These are phyloP conservation scores for Fusarium beomiforme DNA, from an alignment of 2,329 filamentous ascomycete genomes.

Conservation along the genomic window DNA sequence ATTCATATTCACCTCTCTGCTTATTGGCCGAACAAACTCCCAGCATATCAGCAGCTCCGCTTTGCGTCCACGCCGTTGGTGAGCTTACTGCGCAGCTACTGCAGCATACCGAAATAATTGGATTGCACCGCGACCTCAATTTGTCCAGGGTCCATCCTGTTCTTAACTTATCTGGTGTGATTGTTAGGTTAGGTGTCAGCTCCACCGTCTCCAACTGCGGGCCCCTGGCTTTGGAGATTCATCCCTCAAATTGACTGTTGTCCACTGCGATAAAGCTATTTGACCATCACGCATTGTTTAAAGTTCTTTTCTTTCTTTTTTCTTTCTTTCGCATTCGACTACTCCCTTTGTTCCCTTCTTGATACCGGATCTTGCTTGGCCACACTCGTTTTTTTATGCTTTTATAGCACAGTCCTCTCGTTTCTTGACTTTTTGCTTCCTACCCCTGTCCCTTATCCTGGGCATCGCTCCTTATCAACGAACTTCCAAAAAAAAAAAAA, in stretches of 20 bases:
- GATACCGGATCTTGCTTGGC: slow-evolving; percentile 19
- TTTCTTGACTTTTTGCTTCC: slow-evolving; percentile 24
- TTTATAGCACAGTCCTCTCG: slow-evolving; percentile 29
- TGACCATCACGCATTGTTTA: slow-evolving; percentile 8
- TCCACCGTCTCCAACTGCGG: slow-evolving; percentile 40
- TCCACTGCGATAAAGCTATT: slow-evolving; percentile 24
- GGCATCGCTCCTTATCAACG: slow-evolving; percentile 32
- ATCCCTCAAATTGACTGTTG: slow-evolving; percentile 25
- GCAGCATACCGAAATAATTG: slow-evolving; percentile 23
- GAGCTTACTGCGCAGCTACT: slow-evolving; percentile 27
- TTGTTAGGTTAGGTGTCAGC: slow-evolving; percentile 8
- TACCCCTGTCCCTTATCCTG: slow-evolving; percentile 31
- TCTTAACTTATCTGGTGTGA: slow-evolving; percentile 6
- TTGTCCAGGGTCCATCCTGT: slow-evolving; percentile 30
- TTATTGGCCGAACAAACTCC: slow-evolving; percentile 19
- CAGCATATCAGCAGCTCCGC: slow-evolving; percentile 34
- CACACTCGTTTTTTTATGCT: slow-evolving; percentile 36
- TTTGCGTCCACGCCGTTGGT: slow-evolving; percentile 25
- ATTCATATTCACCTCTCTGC: slow-evolving; percentile 3
- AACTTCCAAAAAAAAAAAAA: slow-evolving; percentile 33
- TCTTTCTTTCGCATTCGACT: slow-evolving; percentile 22
- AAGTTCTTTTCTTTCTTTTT: slow-evolving; percentile 20
- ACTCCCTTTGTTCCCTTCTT: slow-evolving; percentile 21
- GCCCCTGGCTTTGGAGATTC: slow-evolving; percentile 37
- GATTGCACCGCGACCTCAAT: slow-evolving; percentile 31